Conservation (phyloP, 306 rosid species). For the Cicer pinnatifidum region DNA sequence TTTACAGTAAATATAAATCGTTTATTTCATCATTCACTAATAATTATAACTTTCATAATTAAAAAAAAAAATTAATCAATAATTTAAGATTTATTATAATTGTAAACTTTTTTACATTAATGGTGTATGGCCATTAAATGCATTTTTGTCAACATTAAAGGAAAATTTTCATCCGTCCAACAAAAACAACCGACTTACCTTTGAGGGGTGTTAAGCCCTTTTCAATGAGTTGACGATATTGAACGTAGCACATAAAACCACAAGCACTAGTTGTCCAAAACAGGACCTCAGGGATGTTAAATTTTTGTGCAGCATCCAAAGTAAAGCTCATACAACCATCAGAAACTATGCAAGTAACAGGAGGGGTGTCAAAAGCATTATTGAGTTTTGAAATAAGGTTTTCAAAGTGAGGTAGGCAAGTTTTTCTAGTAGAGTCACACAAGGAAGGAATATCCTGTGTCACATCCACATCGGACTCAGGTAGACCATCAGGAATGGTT, state of each 20-base stretch:
- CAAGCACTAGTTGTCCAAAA: constrained; percentile 61
- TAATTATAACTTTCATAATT: too few species aligned
- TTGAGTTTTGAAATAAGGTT: constrained; percentile 52
- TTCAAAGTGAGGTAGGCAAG: constrained; percentile 50
- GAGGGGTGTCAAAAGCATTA: constrained; percentile 35
- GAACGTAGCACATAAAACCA: constrained; percentile 56
- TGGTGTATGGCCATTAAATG: too few species aligned
- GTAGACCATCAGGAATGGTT: constrained; percentile 66
- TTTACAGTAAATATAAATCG: too few species aligned
- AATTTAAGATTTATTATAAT: too few species aligned
- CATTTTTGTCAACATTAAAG: too few species aligned
- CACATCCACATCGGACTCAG: constrained; percentile 49
- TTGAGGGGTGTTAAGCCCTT: constrained; percentile 55
- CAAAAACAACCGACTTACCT: constrained; percentile 44
- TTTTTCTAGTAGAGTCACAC: constrained; percentile 31
- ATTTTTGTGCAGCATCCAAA: constrained; percentile 47
- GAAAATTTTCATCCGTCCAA: too few species aligned
- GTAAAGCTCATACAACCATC: constrained; percentile 60
- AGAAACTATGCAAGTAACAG: constrained; percentile 51
- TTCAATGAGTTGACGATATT: constrained; percentile 34
- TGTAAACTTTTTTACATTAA: too few species aligned
- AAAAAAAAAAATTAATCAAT: too few species aligned
- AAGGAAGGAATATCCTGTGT: constrained; percentile 55
- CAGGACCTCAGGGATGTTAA: constrained; percentile 45
- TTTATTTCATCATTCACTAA: too few species aligned